Conservation (phyloP, 768 basidiomycete genomes). For the Lactifluus hygrophoroides region DNA sequence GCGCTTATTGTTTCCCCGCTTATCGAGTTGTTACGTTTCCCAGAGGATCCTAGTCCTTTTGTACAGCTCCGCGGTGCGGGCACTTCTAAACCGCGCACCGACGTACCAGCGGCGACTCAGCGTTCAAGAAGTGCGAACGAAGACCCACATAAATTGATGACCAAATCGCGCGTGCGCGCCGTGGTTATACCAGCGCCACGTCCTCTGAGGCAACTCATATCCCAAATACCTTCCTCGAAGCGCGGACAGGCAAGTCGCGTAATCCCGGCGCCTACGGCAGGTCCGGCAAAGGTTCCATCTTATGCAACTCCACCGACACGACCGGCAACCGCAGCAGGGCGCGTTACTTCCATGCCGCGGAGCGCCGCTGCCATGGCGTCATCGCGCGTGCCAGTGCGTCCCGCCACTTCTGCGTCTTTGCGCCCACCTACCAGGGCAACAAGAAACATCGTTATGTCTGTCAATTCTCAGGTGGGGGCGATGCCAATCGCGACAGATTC, state of each 20-base stretch:
- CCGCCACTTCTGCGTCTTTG: constrained; percentile 7
- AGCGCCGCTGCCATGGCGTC: background rate
- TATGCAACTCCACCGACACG: background rate
- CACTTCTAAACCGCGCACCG: background rate
- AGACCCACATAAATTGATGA: background rate
- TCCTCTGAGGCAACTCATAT: background rate
- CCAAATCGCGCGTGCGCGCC: background rate
- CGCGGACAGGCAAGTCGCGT: background rate
- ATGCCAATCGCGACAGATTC: background rate
- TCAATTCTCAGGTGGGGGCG: background rate
- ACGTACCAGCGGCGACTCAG: background rate
- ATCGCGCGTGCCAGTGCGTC: background rate
- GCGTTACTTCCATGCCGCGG: background rate
- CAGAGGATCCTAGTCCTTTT: constrained; percentile 10
- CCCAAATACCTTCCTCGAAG: background rate
- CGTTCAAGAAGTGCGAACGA: background rate
- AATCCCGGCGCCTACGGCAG: background rate
- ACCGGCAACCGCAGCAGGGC: background rate
- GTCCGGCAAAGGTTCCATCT: background rate
- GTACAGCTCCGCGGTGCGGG: background rate
- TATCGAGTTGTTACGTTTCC: background rate
- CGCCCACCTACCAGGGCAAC: background rate
- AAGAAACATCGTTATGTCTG: background rate
- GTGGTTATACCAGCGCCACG: background rate
- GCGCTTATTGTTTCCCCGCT: background rate